Base-by-base conservation (phyloP, 345 rosid species). In the Rhodamnia argentea region DNA sequence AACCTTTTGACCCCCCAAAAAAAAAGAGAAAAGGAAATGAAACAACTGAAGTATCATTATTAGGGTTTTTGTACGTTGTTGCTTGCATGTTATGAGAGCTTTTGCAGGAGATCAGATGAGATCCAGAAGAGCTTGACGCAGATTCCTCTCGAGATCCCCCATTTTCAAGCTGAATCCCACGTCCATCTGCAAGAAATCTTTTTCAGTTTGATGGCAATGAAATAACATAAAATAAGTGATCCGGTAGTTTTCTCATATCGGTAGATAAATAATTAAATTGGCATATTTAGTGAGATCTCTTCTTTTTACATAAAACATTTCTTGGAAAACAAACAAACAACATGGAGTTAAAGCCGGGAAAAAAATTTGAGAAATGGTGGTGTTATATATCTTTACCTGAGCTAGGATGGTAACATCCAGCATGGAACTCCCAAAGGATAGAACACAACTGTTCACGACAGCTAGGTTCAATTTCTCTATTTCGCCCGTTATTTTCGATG, bases 131-230 rank as follows among this genome's bases (percentile, higher is more conserved):
- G 93, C 90, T 44, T 83, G 88, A 87, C 94, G 90, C 29, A 95
- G 87, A 82, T 88, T 89, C 76, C 87, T 91, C 85, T 92, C 92
- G 83, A 95, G 90, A 89, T 94, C 96, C 86, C 92, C 88, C 75
- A 87, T 84, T 85, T 87, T 89, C 90, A 87, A 84, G 52, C 90
- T 58, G 83, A 86, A 90, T 50, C 90, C 92, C 29, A n/a, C 85
- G 47, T 93, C 95, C 94, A 93, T 93, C 99, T 96, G 94, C 92
- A 91, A 62, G 20, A 82, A 83, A 85, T 16, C 3, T 53, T 53
- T 12, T 62, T 70, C 7, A 0, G 47, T 37, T 37, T 70, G 11
- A 32, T 37, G 55, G 55, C 55, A 5, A 60, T 14, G 40, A 60
- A 27, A 60, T 60, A 60, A 32, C 11, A 32, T 64, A 64, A 64